These are phyloP conservation scores for Cladophialophora bantiana DNA, from an alignment of 2,329 filamentous ascomycete species.

Conservation along the genomic window DNA sequence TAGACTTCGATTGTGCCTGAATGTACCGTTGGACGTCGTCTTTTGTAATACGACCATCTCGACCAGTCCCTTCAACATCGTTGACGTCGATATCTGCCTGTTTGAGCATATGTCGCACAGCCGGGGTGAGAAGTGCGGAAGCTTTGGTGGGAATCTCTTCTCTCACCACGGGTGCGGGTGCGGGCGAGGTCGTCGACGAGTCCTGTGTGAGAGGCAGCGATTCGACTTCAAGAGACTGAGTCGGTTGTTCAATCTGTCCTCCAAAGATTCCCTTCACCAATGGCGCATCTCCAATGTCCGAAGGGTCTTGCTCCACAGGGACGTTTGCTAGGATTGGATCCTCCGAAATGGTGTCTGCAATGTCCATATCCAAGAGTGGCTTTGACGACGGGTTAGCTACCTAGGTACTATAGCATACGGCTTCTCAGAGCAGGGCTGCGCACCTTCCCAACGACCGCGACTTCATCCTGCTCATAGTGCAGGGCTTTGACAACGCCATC, in stretches of 20 bases:
- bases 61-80: slow-evolving; percentile 82
- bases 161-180: background rate
- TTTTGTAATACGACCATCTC: slow-evolving; percentile 87
- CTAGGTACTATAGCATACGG: background rate
- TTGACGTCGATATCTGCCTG: slow-evolving; percentile 50
- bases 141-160: background rate
- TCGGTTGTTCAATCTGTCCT: background rate
- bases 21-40: slow-evolving; percentile 83
- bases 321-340: background rate
- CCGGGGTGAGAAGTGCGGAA: slow-evolving; percentile 67
- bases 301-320: background rate
- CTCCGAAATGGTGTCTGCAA: slow-evolving; percentile 63
- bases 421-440: background rate
- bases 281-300: background rate
- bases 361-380: slow-evolving; percentile 35
- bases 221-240: background rate
- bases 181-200: background rate
- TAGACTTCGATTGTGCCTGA: slow-evolving; percentile 43
- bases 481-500: slow-evolving; percentile 94
- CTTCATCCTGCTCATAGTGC: slow-evolving; percentile 93
- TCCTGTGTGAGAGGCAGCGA: background rate
- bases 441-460: slow-evolving; percentile 79
- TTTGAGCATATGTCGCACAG: slow-evolving; percentile 86
- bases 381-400: slow-evolving; percentile 3
- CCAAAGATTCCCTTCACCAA: background rate